Base-by-base conservation (phyloP, 2,329 filamentous ascomycete species). In the Pyrenophora tritici-repentis region DNA sequence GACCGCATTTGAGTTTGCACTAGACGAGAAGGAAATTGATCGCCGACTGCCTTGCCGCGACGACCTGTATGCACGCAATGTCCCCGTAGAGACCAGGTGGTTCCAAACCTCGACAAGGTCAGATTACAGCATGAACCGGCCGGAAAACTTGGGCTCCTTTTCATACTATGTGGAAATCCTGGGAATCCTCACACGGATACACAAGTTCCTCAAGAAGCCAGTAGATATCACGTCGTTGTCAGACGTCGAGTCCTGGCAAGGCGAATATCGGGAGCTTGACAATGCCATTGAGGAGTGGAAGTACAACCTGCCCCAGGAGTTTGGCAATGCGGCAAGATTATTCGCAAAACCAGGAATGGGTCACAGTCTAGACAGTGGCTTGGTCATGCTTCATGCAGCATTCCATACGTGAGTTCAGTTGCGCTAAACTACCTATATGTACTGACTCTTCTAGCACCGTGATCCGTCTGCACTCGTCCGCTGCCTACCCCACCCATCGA, bases 141-240 rank as follows among this genome's bases (percentile, higher is more conserved):
- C 89, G 0, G 89, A 95, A 64, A 92, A 95, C 59, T 78, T 96
- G 0, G 92, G 92, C 1, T 86, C 90, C 0, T 96, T 96, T 72
- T 89, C 89, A 7, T 92, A 94, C 68, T 95, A 96, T 68, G 87
- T 96, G 53, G 92, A 96, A 70, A 88, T 96, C 14, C 78, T 96
- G 4, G 90, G 90, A 2, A 92, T 96, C 44, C 78, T 96, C 2
- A 92, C 90, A 45, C 86, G 89, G 58, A 91, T 96, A 47, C 92
- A 97, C 75, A 84, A 88, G 44, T 96, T 96, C 61, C 76, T 96
- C 49, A 95, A 95, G 71, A 86, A 88, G 60, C 91, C 92, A 0
- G 90, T 96, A 26, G 91, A 96, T 67, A 96, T 96, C 54, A 88
- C 88, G 40, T 88, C 89, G 6, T 76, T 91, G 8, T 84, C 86